Conservation (phyloP, 176 grass and related monocot genomes). For the Eragrostis nindensis region DNA sequence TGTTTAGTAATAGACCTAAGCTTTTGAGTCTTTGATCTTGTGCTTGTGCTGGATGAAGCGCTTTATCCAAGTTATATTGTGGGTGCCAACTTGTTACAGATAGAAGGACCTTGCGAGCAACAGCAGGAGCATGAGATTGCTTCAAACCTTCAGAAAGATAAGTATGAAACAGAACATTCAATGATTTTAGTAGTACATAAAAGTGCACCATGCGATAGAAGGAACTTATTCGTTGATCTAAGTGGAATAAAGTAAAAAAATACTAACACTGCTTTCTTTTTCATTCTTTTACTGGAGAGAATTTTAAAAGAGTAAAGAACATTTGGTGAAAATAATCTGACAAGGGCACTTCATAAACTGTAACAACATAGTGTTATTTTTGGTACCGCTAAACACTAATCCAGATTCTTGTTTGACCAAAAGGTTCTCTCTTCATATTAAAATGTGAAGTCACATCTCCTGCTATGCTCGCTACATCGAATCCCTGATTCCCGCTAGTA, state of each 20-base stretch:
- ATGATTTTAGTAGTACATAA: constrained; percentile 36
- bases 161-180: constrained; percentile 35
- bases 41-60: constrained; percentile 42
- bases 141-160: constrained; percentile 51
- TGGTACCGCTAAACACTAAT: constrained; percentile 17
- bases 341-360: neutral
- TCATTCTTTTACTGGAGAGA: constrained; percentile 12
- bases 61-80: constrained; percentile 36
- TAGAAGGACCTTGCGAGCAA: constrained; percentile 57
- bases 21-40: constrained; percentile 43
- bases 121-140: constrained; percentile 45
- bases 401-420: constrained; percentile 4
- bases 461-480: constrained; percentile 6
- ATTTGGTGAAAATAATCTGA: neutral
- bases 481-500: neutral
- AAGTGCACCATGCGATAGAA: neutral
- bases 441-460: neutral
- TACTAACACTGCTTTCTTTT: neutral
- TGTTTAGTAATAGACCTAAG: constrained; percentile 46
- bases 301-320: neutral
- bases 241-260: constrained; percentile 11
- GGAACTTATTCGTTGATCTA: neutral
- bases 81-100: constrained; percentile 34
- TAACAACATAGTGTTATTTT: neutral
- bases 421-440: constrained; percentile 3